These are phyloP conservation scores for Strombidium stylifer DNA, from an alignment of 73 alveolate species.

Conservation along the genomic window DNA sequence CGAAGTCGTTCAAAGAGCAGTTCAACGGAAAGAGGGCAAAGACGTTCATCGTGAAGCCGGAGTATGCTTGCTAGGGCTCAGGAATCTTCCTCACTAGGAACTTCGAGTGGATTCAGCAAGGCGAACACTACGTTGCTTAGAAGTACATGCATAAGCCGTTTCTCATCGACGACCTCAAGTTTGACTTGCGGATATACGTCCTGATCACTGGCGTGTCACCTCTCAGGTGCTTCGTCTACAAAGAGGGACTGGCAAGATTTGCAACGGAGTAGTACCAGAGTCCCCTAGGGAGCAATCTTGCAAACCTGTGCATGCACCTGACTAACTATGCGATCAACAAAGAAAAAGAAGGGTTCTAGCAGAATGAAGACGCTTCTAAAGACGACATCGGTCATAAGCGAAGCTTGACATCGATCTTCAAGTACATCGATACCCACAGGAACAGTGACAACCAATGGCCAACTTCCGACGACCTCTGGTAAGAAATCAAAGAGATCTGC, in stretches of 20 bases:
- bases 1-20: slow-evolving; percentile 1
- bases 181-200: slow-evolving; percentile 90
- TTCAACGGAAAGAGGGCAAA: slow-evolving; percentile 4
- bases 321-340: slow-evolving; percentile 47
- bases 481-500: slow-evolving; percentile 10
- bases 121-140: slow-evolving; percentile 87
- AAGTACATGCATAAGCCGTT: slow-evolving; percentile 90
- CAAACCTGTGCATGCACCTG: slow-evolving; percentile 31
- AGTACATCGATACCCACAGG: slow-evolving; percentile 6
- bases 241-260: slow-evolving; percentile 68
- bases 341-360: slow-evolving; percentile 6
- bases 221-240: slow-evolving; percentile 31
- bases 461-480: not conserved
- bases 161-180: slow-evolving; percentile 93
- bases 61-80: slow-evolving; percentile 32
- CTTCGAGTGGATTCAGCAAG: slow-evolving; percentile 15
- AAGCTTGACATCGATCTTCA: slow-evolving; percentile 7
- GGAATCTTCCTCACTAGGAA: slow-evolving; percentile 27
- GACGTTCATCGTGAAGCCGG: slow-evolving; percentile 44
- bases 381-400: slow-evolving; percentile 49
- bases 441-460: not conserved
- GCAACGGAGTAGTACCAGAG: slow-evolving; percentile 42
- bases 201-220: slow-evolving; percentile 54
- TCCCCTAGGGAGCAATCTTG: slow-evolving; percentile 19
- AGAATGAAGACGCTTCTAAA: slow-evolving; percentile 15